Conservation (phyloP, 1,284 basidiomycete species). For the Ustilago tritici region DNA sequence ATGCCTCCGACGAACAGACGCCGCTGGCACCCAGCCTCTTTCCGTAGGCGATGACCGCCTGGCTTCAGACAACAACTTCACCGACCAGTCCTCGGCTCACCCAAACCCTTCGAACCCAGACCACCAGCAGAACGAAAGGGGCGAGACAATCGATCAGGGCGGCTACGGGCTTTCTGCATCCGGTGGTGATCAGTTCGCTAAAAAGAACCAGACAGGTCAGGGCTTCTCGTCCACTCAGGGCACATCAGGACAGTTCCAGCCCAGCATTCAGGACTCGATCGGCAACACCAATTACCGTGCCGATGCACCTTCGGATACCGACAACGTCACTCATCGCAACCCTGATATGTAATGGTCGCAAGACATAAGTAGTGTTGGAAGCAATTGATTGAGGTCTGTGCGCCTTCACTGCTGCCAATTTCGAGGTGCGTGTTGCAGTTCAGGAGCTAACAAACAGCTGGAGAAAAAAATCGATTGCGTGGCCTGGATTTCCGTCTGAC, state of each 20-base stretch:
- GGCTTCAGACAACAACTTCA: slow-evolving; percentile 48
- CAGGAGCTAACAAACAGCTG: background rate
- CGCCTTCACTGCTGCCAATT: background rate
- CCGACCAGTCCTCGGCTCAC: slow-evolving; percentile 34
- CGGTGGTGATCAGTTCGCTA: slow-evolving; percentile 41
- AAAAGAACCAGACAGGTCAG: slow-evolving; percentile 44
- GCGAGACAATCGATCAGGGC: slow-evolving; percentile 45
- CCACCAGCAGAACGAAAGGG: slow-evolving; percentile 22
- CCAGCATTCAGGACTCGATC: slow-evolving; percentile 37
- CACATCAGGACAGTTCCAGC: slow-evolving; percentile 38
- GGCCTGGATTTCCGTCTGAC: background rate
- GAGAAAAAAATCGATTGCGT: slow-evolving; percentile 1
- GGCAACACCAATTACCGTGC: slow-evolving; percentile 29
- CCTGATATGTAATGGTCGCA: slow-evolving; percentile 13
- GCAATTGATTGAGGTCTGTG: background rate
- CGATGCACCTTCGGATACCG: slow-evolving; percentile 27
- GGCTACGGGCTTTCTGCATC: slow-evolving; percentile 45
- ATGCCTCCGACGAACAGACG: slow-evolving; percentile 13
- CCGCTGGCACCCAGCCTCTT: slow-evolving; percentile 32
- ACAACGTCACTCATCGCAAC: slow-evolving; percentile 23
- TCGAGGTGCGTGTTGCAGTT: background rate
- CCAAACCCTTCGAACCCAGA: slow-evolving; percentile 30
- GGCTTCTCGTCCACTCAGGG: slow-evolving; percentile 36
- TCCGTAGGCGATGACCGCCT: slow-evolving; percentile 43
- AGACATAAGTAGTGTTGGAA: background rate